phyloP scores from a whole-genome alignment of 2,329 filamentous ascomycete genomes.

The Tolypocladium pustulatum region DNA sequence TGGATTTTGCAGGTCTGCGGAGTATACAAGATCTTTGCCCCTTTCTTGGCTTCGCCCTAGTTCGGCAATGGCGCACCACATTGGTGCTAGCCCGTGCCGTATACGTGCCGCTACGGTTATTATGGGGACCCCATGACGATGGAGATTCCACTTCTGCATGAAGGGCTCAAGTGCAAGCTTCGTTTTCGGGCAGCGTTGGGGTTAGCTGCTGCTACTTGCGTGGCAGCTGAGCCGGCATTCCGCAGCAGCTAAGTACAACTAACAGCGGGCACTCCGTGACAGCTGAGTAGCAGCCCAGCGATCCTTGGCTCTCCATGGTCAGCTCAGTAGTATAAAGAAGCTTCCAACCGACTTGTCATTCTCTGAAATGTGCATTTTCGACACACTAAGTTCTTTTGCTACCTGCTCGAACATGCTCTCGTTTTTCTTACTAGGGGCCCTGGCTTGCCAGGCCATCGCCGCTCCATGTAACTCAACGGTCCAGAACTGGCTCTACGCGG shows the following conservation, averaged over 20 bases:
- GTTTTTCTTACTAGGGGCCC: not conserved
- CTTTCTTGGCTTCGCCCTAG: not conserved
- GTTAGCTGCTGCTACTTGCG: no score
- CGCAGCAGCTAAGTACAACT: not conserved
- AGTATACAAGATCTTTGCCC: not conserved
- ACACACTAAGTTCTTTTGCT: no score
- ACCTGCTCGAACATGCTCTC: not conserved
- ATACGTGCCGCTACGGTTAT: not conserved
- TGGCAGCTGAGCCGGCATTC: not conserved
- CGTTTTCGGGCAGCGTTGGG: not conserved
- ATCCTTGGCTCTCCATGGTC: not conserved
- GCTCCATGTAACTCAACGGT: not conserved
- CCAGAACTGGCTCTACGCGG: not conserved
- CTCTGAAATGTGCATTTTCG: no score
- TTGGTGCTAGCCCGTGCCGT: not conserved
- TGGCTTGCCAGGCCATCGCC: not conserved
- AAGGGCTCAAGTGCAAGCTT: not conserved
- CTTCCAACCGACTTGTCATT: not conserved
- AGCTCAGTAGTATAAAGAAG: not conserved
- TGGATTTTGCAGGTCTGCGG: not conserved
- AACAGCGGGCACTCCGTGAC: not conserved
- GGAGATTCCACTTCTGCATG: not conserved
- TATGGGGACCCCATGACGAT: not conserved
- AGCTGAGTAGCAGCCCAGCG: not conserved
- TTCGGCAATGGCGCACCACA: not conserved